phyloP scores from a whole-genome alignment of 495 filamentous ascomycete genomes.

The Ramalina intermedia region DNA sequence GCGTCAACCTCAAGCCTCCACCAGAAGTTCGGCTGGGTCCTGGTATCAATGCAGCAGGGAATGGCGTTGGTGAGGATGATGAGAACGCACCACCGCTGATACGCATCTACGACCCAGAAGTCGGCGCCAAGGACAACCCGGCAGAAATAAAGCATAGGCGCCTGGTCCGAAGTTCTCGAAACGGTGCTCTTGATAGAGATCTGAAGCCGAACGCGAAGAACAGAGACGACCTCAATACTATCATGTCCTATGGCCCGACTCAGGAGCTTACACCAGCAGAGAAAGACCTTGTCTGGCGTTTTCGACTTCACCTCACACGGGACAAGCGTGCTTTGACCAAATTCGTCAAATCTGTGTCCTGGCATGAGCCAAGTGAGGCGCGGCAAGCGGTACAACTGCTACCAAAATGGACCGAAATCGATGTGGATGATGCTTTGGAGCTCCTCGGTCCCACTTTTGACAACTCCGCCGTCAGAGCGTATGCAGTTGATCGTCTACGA shows the following conservation, averaged over 20 bases:
- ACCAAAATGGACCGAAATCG: constrained; percentile 90
- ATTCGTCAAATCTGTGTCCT: constrained; percentile 92
- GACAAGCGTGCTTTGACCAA: constrained; percentile 94
- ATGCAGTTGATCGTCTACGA: constrained; percentile 80
- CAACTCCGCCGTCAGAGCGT: constrained; percentile 73
- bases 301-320: constrained; percentile 79
- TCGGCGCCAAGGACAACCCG: constrained; percentile 76
- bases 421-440: constrained; percentile 92
- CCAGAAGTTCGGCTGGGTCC: constrained; percentile 74
- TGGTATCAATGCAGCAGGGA: constrained; percentile 50
- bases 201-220: constrained; percentile 94
- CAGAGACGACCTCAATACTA: constrained; percentile 79
- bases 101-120: constrained; percentile 85
- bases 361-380: constrained; percentile 74
- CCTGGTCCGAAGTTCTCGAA: constrained; percentile 83
- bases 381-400: constrained; percentile 82
- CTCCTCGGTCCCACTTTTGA: constrained; percentile 85
- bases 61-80: constrained; percentile 35
- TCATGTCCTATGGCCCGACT: constrained; percentile 85
- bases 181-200: constrained; percentile 81
- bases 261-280: constrained; percentile 77
- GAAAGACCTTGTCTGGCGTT: constrained; percentile 93
- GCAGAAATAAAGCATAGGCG: constrained; percentile 90
- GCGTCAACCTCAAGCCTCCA: constrained; percentile 55
- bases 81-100: constrained; percentile 47